Base-by-base conservation (phyloP, 2,329 filamentous ascomycete species). In the Emydomyces testavorans region DNA sequence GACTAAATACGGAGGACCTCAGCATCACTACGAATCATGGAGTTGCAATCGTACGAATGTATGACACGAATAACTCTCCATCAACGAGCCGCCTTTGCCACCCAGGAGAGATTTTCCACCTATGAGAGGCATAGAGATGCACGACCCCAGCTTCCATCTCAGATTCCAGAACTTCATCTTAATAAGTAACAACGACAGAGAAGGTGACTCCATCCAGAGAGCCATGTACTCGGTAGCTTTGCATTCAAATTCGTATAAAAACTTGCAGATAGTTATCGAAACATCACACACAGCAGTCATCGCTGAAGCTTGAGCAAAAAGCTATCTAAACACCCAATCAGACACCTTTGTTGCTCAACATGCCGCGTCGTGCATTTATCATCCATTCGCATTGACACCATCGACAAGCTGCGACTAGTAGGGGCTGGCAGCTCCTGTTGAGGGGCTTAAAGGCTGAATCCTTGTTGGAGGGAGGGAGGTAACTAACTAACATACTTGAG, bases 271-370 rank as follows among this genome's bases (percentile, higher is more conserved):
- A n/a, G n/a, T n/a, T n/a, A n/a, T n/a, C n/a, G n/a, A n/a, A n/a
- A n/a, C n/a, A n/a, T n/a, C n/a, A n/a, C n/a, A n/a, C n/a, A n/a
- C n/a, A 28, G 26, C 6, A 28, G 26, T 11, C 32, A 18, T 35
- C 32, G 8, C 4, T 7, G 13, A 35, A 35, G 13, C 13, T 35
- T 35, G 7, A 15, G 8, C 32, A 15, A 13, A 15, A 7, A 35
- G n/a, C 32, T 18, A n/a, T 8, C 29, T 8, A 31, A 31, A 11
- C n/a, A 18, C 20, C 42, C 42, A 45, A 45, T 45, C 18, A 45
- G 6, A 45, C 8, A 6, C 4, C 42, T 18, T n/a, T 20, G 23
- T 37, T 28, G 23, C 32, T 45, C 42, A 45, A 37, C 42, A 45
- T 45, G 42, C 23, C 18, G 23, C 7, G 13, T 28, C 36, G 18